These are phyloP conservation scores for Buddleja alternifolia DNA, from an alignment of 257 asterid species.

Conservation along the genomic window DNA sequence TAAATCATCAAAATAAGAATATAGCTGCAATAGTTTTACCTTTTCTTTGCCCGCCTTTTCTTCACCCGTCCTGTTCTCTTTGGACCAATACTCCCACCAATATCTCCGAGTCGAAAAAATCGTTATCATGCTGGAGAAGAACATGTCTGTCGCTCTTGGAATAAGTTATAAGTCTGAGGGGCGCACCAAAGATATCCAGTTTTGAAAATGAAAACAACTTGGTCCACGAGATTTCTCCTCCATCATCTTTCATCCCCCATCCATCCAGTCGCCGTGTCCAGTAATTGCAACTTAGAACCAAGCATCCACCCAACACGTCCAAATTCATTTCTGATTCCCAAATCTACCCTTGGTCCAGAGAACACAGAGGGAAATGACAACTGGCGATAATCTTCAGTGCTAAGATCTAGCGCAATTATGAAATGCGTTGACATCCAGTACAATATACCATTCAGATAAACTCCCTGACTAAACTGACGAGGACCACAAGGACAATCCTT, in stretches of 20 bases:
- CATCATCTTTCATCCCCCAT: too few species aligned
- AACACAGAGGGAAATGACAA: not conserved
- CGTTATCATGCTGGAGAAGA: not conserved
- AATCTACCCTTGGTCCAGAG: too few species aligned
- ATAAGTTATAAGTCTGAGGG: not conserved
- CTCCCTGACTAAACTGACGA: not conserved
- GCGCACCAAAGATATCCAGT: not conserved
- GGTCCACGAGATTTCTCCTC: not conserved
- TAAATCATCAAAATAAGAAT: not conserved
- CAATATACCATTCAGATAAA: not conserved
- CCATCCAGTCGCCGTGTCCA: too few species aligned
- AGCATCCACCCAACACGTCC: too few species aligned
- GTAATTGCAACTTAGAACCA: too few species aligned
- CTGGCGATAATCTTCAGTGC: not conserved
- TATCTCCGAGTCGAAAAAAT: slow-evolving; percentile 13
- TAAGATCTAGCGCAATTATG: slow-evolving; percentile 14
- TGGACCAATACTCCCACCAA: not conserved
- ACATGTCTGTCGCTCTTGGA: not conserved
- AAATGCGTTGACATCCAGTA: not conserved
- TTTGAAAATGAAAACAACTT: not conserved
- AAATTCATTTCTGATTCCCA: too few species aligned
- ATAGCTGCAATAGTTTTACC: not conserved
- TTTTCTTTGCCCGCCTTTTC: not conserved
- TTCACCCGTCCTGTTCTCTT: not conserved
- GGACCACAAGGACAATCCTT: not conserved